phyloP scores from a whole-genome alignment of 441 rosid genomes.

The Brassica hybrid region DNA sequence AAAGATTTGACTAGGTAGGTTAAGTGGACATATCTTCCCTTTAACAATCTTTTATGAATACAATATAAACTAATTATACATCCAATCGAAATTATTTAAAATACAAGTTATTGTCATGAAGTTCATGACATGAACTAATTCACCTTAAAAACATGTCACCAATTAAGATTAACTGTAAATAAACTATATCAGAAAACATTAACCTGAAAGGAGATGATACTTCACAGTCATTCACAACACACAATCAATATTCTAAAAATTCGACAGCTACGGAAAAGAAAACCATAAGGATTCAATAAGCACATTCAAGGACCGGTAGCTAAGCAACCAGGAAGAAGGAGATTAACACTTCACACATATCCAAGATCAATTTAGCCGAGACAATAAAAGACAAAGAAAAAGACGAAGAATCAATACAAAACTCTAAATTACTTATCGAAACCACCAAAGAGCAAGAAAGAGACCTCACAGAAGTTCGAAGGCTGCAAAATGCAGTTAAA shows the following conservation, averaged over 20 bases:
- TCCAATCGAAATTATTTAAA: neutral
- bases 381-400: neutral
- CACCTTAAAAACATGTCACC: neutral
- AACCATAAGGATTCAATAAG: too few species aligned
- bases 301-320: too few species aligned
- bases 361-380: neutral
- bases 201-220: too few species aligned
- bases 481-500: neutral
- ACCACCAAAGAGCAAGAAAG: neutral
- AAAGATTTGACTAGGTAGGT: conserved; percentile 14
- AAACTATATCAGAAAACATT: too few species aligned
- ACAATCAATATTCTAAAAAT: too few species aligned
- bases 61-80: neutral
- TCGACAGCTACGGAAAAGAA: too few species aligned
- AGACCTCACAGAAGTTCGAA: neutral
- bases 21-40: conserved; percentile 28
- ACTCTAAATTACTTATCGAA: neutral
- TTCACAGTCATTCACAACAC: too few species aligned
- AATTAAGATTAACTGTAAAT: neutral
- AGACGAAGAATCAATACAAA: too few species aligned
- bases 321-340: too few species aligned
- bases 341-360: neutral
- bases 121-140: neutral
- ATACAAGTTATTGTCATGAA: neutral
- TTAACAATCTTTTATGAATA: neutral